Evolutionary conservation across 768 basidiomycete genomes (phyloP), one percentile per base, ranked within the genome.

Genomic region (Suillus fuscotomentosus): DNA sequence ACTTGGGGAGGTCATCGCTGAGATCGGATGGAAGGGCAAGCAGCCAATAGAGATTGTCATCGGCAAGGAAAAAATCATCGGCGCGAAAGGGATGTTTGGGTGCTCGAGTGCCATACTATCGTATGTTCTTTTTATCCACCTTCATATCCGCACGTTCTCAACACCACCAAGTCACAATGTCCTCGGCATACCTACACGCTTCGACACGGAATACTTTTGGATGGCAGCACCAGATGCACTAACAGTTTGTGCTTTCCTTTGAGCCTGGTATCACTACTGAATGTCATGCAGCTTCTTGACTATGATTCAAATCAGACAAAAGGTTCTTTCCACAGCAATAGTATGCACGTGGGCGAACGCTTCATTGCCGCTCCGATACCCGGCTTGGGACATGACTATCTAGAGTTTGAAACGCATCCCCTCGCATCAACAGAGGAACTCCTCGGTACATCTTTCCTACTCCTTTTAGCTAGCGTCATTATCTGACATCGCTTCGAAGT

Each of bases 161-260:
- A 60, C 48, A 39, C 36, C 36, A 41, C 60, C 17, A 66, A 88
- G 86, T 72, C 82, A 81, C n/a, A 86, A 87, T 68, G 75, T 83
- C 36, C 82, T 88, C n/a, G 80, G 81, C 24, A 79, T 88, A 56
- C 86, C 86, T 22, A 85, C 85, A 9, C 83, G 86, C n/a, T 88
- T 88, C 65, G 84, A 87, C 65, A 81, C 85, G 2, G 83, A 86
- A 67, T 85, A 81, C 65, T 76, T 86, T 43, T 88, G 87, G 87
- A 80, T 80, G 51, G 86, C 85, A 14, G 84, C 83, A n/a, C 74
- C 82, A 0, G 77, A 84, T 61, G 82, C 83, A 31, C 75, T 88
- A 11, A 81, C 78, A 24, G 86, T 88, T 71, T 50, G 82, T 71
- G n/a, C 59, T 47, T 56, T 45, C 60, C 24, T 27, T 55, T 6